These are phyloP conservation scores for Haplosporangium gracile DNA, from an alignment of 192 early-diverging fungal genomes.

Conservation along the genomic window DNA sequence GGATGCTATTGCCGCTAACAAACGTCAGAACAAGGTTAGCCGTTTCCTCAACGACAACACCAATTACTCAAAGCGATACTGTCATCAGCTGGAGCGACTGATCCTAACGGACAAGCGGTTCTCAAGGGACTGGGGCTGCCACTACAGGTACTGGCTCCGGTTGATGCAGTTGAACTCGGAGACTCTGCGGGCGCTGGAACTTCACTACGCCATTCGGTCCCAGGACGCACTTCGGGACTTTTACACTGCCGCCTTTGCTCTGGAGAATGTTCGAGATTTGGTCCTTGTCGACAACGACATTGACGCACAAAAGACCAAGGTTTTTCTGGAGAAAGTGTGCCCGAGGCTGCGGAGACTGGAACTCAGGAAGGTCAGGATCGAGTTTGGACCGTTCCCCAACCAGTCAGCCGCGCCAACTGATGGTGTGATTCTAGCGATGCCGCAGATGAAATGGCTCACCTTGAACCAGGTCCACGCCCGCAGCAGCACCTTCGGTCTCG, in stretches of 20 bases:
- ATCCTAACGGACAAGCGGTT: slow-evolving; percentile 33
- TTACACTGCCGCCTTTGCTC: slow-evolving; percentile 5
- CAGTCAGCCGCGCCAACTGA: slow-evolving; percentile 1
- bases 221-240: slow-evolving; percentile 29
- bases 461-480: slow-evolving; percentile 16
- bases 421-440: slow-evolving; percentile 8
- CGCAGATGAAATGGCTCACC: slow-evolving; percentile 23
- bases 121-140: slow-evolving; percentile 26
- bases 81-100: slow-evolving; percentile 26
- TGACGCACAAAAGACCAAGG: slow-evolving; percentile 14
- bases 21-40: slow-evolving; percentile 24
- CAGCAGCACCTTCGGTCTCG: slow-evolving; percentile 5
- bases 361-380: slow-evolving; percentile 28
- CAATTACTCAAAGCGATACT: slow-evolving; percentile 14
- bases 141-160: slow-evolving; percentile 31
- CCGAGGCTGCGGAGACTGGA: slow-evolving; percentile 24
- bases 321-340: slow-evolving; percentile 31
- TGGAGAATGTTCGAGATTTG: slow-evolving; percentile 17
- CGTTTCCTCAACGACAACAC: slow-evolving; percentile 29
- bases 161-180: slow-evolving; percentile 21
- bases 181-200: slow-evolving; percentile 15
- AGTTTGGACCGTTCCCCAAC: not conserved
- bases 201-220: slow-evolving; percentile 20
- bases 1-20: slow-evolving; percentile 14
- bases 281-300: slow-evolving; percentile 24